Percentiles rank a stretch among this genome's conserved stretches.
Evolutionary conservation across 2,329 filamentous ascomycete genomes (phyloP).

Genomic region (Saccharata proteae): DNA sequence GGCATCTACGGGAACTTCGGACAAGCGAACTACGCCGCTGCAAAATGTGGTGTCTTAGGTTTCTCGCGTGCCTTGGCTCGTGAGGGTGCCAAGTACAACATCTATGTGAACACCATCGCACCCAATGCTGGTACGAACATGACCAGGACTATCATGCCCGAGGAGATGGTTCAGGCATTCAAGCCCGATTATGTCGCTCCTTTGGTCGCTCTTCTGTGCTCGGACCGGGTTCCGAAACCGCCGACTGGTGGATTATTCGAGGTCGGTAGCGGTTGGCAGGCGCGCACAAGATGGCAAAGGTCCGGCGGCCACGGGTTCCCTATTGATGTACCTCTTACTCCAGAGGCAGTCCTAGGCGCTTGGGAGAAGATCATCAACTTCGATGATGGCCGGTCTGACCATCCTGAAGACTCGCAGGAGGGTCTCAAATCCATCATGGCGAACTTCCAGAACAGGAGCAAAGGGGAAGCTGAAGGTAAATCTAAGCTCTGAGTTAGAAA

Average conservation of each 20-base stretch:
- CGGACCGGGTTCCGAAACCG: slow-evolving; percentile 73
- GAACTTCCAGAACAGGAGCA: slow-evolving; percentile 69
- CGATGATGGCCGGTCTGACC: slow-evolving; percentile 73
- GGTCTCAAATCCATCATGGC: slow-evolving; percentile 69
- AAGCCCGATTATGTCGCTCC: slow-evolving; percentile 98
- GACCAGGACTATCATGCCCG: slow-evolving; percentile 87
- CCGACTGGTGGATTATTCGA: slow-evolving; percentile 84
- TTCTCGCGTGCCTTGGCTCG: slow-evolving; percentile 87
- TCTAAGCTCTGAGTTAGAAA: slow-evolving; percentile 11
- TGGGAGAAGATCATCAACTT: slow-evolving; percentile 67
- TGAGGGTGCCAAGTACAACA: slow-evolving; percentile 95
- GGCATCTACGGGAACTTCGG: slow-evolving; percentile 99
- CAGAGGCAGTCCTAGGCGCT: slow-evolving; percentile 63
- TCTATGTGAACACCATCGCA: slow-evolving; percentile 94
- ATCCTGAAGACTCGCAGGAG: slow-evolving; percentile 69
- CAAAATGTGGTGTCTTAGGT: slow-evolving; percentile 66
- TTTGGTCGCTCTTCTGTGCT: slow-evolving; percentile 74
- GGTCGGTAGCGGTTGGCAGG: slow-evolving; percentile 88
- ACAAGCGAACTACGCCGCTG: slow-evolving; percentile 89
- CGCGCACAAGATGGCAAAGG: slow-evolving; percentile 88
- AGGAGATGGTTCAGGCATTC: slow-evolving; percentile 96
- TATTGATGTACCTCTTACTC: slow-evolving; percentile 62
- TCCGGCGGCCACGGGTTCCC: slow-evolving; percentile 85
- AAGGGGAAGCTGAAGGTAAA: slow-evolving; percentile 24
- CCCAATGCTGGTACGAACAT: slow-evolving; percentile 94